These are phyloP conservation scores for Vaccinium darrowii DNA, from an alignment of 148 eudicot species.

Conservation along the genomic window DNA sequence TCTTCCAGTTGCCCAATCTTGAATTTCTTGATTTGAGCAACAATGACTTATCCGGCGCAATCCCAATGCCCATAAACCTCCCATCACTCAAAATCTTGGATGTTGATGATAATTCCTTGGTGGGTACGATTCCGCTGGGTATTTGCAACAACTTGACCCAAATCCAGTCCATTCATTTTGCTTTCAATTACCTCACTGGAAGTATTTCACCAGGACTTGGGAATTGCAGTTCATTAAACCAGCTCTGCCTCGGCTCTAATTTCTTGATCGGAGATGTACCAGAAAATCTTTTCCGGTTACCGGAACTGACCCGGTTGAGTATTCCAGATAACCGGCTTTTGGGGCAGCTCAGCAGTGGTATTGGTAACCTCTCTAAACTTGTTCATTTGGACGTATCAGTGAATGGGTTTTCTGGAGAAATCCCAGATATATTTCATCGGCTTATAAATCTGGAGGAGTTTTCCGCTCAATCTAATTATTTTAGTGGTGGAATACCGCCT, in stretches of 20 bases:
- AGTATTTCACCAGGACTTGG: constrained; percentile 21
- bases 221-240: constrained; percentile 30
- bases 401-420: constrained; percentile 21
- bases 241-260: constrained; percentile 22
- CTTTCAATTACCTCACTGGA: constrained; percentile 18
- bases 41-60: constrained; percentile 15
- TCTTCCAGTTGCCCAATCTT: constrained; percentile 17
- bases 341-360: constrained; percentile 7
- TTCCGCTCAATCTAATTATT: constrained; percentile 25
- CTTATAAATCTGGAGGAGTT: constrained; percentile 21
- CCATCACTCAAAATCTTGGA: constrained; percentile 23
- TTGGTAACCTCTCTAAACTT: constrained; percentile 30
- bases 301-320: constrained; percentile 16
- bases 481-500: constrained; percentile 21
- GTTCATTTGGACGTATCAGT: constrained; percentile 25
- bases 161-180: constrained; percentile 8
- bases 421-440: constrained; percentile 30
- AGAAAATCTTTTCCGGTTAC: constrained; percentile 18
- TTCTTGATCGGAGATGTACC: constrained; percentile 20
- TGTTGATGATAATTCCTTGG: constrained; percentile 18
- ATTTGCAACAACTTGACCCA: constrained; percentile 21
- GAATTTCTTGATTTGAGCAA: constrained; percentile 27
- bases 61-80: constrained; percentile 15
- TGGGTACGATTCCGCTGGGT: constrained; percentile 10
- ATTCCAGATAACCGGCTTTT: constrained; percentile 23